Evolutionary conservation across 352 stramenopile species (phyloP).

Genomic region (Aphanomyces stellatus): DNA sequence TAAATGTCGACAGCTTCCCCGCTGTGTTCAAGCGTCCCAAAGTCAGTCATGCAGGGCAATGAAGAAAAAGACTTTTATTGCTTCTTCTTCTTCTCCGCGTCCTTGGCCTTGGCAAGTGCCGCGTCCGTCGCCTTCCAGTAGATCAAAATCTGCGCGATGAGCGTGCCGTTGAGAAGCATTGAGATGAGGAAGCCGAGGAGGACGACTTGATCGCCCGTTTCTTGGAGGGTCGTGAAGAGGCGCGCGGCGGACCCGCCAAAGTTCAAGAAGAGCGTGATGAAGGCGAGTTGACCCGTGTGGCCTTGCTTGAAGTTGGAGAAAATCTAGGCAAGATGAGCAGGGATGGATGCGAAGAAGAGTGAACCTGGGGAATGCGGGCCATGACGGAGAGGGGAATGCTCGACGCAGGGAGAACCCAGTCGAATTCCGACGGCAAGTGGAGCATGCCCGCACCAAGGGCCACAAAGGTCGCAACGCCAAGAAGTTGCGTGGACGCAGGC

Average conservation of each 20-base stretch:
- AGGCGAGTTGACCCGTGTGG: slow-evolving; percentile 81
- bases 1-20: slow-evolving; percentile 59
- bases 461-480: slow-evolving; percentile 40
- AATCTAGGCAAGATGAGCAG: slow-evolving; percentile 36
- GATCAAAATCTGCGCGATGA: slow-evolving; percentile 70
- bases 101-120: slow-evolving; percentile 36
- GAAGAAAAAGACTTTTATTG: slow-evolving; percentile 32
- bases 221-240: slow-evolving; percentile 83
- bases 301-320: slow-evolving; percentile 84
- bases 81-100: slow-evolving; percentile 65
- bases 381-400: slow-evolving; percentile 72
- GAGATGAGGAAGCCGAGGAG: slow-evolving; percentile 58
- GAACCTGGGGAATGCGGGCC: slow-evolving; percentile 68
- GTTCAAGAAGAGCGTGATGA: slow-evolving; percentile 81
- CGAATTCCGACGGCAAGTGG: slow-evolving; percentile 54
- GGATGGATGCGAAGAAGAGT: not conserved
- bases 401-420: slow-evolving; percentile 64
- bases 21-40: slow-evolving; percentile 35
- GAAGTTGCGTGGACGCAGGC: slow-evolving; percentile 33
- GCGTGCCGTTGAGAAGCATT: slow-evolving; percentile 64
- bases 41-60: not conserved
- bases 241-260: slow-evolving; percentile 68
- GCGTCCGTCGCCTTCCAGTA: slow-evolving; percentile 80
- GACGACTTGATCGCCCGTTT: slow-evolving; percentile 70
- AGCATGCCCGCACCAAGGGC: slow-evolving; percentile 44